Evolutionary conservation across 2,329 filamentous ascomycete genomes (phyloP), one percentile per base, ranked within the genome.

Genomic region (Ascochyta fabae): DNA sequence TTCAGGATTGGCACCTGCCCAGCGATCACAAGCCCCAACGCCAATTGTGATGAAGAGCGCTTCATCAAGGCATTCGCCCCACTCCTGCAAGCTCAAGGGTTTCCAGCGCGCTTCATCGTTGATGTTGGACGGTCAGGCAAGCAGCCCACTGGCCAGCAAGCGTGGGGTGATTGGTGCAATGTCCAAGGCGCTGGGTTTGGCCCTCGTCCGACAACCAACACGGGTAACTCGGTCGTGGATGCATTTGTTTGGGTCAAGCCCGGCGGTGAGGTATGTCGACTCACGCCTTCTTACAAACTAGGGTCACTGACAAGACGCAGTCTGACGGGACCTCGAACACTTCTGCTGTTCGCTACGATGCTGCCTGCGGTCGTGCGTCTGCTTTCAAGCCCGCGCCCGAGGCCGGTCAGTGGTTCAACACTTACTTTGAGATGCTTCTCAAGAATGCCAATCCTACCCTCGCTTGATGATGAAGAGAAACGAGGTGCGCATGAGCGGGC

Each of bases 241-340:
- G 86, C 87, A 36, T 87, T 89, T 61, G 87, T 89, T 53, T 89
- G 87, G 87, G 78, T 89, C 64, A 90, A 89, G 81, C 87, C 87
- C 4, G 87, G 87, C 60, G 81, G 80, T 49, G 81, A 83, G 58
- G 66, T 68, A 59, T 38, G 56, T 59, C 13, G 9, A 29, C 19
- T 8, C 4, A 15, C 13, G 10, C 8, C 13, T n/a, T 13, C n/a
- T 13, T 24, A 6, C 4, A 31, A 16, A 15, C 43, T 13, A 38
- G 8, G 31, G 36, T 10, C 12, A 36, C 42, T 58, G 31, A 58
- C 50, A 39, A 12, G 5, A 15, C 7, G 6, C 35, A 68, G 67
- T 70, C 64, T 51, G 81, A 83, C 54, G 81, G 80, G 52, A 83
- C 80, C 0, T 76, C 71, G 34, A 58, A 76, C 52, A 58, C 58